phyloP scores from a whole-genome alignment of 2,329 filamentous ascomycete species.

The Bipolaris oryzae region DNA sequence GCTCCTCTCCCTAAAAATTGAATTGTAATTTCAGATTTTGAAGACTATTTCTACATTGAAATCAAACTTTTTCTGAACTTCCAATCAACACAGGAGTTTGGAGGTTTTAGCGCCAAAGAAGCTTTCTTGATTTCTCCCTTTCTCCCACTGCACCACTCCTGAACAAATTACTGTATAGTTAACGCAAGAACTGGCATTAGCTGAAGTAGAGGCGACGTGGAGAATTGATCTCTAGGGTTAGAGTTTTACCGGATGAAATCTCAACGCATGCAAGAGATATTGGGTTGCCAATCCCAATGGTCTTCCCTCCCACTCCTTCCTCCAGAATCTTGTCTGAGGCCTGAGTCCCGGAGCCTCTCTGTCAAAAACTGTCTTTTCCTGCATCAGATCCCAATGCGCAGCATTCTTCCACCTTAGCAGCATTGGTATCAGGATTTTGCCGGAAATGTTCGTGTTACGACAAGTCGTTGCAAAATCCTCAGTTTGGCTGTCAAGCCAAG shows the following conservation, averaged over 20 bases:
- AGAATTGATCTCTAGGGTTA: neutral
- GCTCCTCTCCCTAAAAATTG: too few species aligned
- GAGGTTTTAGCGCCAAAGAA: too few species aligned
- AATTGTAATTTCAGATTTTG: too few species aligned
- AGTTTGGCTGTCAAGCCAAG: constrained; percentile 32
- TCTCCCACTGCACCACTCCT: too few species aligned
- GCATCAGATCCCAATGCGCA: constrained; percentile 33
- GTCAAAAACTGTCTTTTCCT: constrained; percentile 29
- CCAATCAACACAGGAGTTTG: too few species aligned
- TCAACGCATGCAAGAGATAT: constrained; percentile 27
- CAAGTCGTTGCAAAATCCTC: constrained; percentile 32
- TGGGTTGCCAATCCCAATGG: constrained; percentile 34
- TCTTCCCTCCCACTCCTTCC: constrained; percentile 26
- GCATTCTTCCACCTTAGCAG: constrained; percentile 29
- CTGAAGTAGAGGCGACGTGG: neutral
- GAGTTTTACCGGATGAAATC: constrained; percentile 19
- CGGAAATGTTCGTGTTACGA: constrained; percentile 30
- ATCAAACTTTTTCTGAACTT: too few species aligned
- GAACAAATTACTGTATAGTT: too few species aligned
- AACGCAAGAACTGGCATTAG: neutral
- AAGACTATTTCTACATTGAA: too few species aligned
- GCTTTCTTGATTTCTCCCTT: too few species aligned
- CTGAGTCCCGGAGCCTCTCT: constrained; percentile 1
- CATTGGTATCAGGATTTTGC: constrained; percentile 30
- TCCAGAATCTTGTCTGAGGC: constrained; percentile 17